Conservation (phyloP, 805 yeast genomes). For the Suhomyces emberorum region DNA sequence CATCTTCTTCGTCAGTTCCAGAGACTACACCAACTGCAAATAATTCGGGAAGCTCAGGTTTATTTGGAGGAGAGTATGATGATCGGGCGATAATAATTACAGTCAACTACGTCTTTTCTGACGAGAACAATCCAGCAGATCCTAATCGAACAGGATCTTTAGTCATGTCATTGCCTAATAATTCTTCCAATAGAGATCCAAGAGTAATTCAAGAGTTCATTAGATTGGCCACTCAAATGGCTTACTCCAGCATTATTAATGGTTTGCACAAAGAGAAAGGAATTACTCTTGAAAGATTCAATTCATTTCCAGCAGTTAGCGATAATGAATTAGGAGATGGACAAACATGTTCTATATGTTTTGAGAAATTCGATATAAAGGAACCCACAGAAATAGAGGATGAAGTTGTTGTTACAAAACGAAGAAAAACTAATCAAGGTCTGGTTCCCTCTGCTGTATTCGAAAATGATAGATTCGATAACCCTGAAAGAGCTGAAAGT, state of each 20-base stretch:
- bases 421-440: slow-evolving; percentile 2
- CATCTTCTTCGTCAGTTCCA: slow-evolving; percentile 2
- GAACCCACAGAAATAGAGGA: neutral
- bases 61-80: slow-evolving; percentile 14
- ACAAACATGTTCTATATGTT: slow-evolving; percentile 51
- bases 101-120: slow-evolving; percentile 43
- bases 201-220: slow-evolving; percentile 58
- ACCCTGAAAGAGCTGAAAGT: neutral
- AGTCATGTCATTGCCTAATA: slow-evolving; percentile 65
- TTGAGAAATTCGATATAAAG: slow-evolving; percentile 26
- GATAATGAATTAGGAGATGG: slow-evolving; percentile 27
- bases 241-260: slow-evolving; percentile 58
- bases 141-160: slow-evolving; percentile 55
- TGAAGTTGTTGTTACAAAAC: slow-evolving; percentile 6
- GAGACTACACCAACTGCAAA: slow-evolving; percentile 3
- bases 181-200: slow-evolving; percentile 57
- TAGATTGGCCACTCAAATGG: slow-evolving; percentile 66
- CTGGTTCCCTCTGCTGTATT: slow-evolving; percentile 2
- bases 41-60: neutral
- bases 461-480: neutral
- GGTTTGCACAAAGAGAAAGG: slow-evolving; percentile 50
- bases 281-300: slow-evolving; percentile 50
- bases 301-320: slow-evolving; percentile 41
- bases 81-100: slow-evolving; percentile 40
- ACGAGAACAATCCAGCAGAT: slow-evolving; percentile 33